Base-by-base conservation (phyloP, 805 yeast genomes). In the Yarrowia bubula region DNA sequence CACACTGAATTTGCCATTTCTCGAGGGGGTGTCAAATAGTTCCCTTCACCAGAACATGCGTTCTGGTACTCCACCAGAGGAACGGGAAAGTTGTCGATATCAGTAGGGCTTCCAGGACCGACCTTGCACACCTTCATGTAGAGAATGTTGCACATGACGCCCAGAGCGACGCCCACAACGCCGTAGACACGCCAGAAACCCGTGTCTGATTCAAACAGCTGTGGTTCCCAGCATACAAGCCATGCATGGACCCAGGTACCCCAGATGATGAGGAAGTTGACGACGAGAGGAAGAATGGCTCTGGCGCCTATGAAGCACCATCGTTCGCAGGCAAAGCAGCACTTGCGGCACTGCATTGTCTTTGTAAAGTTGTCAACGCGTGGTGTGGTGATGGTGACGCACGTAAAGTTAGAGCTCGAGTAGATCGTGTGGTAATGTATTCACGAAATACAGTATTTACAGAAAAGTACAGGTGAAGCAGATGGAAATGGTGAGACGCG, bases 201-300 rank as follows among this genome's bases (percentile, higher is more conserved):
- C 9, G 42, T 32, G 51, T 22, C 41, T 51, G 64, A 43, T 17
- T 58, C 64, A 11, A 44, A 44, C n/a, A 44, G 41, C 42, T 43
- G 41, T 3, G 50, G 51, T 13, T 32, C 39, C 64, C 64, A 58
- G 43, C 64, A 58, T 13, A 58, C 43, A 22, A 58, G 64, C 64
- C 64, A 58, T n/a, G 51, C 50, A 15, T 58, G 64, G 33, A 58
- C 64, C 64, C 64, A 58, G 64, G 43, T 33, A 17, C 51, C 64
- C 64, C 64, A 58, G 50, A 43, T 44, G 51, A 58, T 58, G 51
- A 58, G 50, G 38, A 58, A 31, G 35, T 58, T 58, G 51, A 58
- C 64, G 31, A 58, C 51, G n/a, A 58, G 42, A 15, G 64, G 64
- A 18, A 58, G 41, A 18, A 58, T 14, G 11, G 64, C 50, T 35